Evolutionary conservation across 2,329 filamentous ascomycete genomes (phyloP), one percentile per base, ranked within the genome.

Genomic region (Scytalidium lignicola): DNA sequence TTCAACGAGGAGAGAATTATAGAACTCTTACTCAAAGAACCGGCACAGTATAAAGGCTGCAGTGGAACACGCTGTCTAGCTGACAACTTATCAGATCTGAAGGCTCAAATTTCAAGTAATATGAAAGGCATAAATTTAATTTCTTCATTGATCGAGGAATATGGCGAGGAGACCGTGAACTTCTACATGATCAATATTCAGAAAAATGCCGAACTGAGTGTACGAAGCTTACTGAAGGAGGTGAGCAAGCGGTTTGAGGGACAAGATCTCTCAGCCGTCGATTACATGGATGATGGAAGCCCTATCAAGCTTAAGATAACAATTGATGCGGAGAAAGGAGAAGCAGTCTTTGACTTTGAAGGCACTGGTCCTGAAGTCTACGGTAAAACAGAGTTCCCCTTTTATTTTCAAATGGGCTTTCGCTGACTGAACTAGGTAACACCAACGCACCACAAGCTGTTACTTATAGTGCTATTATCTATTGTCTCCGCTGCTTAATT

Each of bases 261-360:
- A 2, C 76, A 81, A 50, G 81, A 87, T n/a, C 76, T 95, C 0
- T 77, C 80, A 7, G 86, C 90, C 0, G 74, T 84, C 1, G 89
- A 95, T 62, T 89, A 84, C 70, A 93, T 95, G 87, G 90, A 95
- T 58, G 89, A 95, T 58, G 89, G 89, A 21, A 87, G 80, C 9
- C 86, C 88, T 0, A 92, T 95, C 59, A 74, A 78, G 46, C 75
- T 95, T 6, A 85, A 82, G 53, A 77, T 95, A 10, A 84, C 80
- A 1, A 93, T 95, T 55, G 80, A 92, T 60, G 78, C 79, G 0
- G 75, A 82, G 0, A 83, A 86, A 40, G 89, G 88, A 15, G 85
- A 88, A 53, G 89, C 89, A 0, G 70, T 86, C 0, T 95, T 93
- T 61, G 83, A 93, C 66, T 87, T 93, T 64, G 75, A 73, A 0